Evolutionary conservation across 108 stramenopile genomes (phyloP).

Genomic region (Schizochytrium sp.): DNA sequence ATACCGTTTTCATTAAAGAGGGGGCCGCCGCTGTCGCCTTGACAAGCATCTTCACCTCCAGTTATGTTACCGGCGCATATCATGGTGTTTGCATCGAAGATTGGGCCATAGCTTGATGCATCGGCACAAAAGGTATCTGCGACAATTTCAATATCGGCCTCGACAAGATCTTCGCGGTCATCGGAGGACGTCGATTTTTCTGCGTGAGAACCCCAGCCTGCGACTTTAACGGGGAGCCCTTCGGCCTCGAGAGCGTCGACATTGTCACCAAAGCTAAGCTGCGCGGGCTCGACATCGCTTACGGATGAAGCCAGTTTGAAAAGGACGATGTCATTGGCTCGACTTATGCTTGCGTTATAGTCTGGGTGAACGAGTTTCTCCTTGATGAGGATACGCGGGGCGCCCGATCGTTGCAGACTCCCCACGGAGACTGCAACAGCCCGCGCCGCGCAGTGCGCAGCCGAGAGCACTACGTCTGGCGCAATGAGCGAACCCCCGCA

Average conservation of each 20-base stretch:
- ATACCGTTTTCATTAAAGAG: not conserved
- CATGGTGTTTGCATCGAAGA: not conserved
- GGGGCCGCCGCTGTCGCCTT: conserved; percentile 2
- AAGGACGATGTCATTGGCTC: not conserved
- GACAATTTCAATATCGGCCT: not conserved
- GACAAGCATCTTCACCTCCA: not conserved
- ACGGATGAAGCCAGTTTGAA: not conserved
- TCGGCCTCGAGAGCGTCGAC: not conserved
- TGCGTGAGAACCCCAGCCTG: not conserved
- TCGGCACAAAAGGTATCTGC: not conserved
- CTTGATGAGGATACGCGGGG: not conserved
- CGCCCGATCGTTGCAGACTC: not conserved
- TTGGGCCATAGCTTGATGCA: not conserved
- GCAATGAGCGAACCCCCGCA: not conserved
- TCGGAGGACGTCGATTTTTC: not conserved
- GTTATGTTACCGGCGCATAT: not conserved
- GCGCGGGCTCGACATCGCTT: not conserved
- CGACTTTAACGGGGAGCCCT: not conserved
- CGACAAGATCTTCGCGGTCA: not conserved
- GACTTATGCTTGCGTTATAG: not conserved
- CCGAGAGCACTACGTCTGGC: not conserved
- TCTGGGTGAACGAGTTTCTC: not conserved
- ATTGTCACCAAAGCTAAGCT: not conserved
- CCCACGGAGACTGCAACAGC: not conserved
- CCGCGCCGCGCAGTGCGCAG: not conserved